phyloP scores from a whole-genome alignment of 306 rosid species.

The Fragaria vesca region DNA sequence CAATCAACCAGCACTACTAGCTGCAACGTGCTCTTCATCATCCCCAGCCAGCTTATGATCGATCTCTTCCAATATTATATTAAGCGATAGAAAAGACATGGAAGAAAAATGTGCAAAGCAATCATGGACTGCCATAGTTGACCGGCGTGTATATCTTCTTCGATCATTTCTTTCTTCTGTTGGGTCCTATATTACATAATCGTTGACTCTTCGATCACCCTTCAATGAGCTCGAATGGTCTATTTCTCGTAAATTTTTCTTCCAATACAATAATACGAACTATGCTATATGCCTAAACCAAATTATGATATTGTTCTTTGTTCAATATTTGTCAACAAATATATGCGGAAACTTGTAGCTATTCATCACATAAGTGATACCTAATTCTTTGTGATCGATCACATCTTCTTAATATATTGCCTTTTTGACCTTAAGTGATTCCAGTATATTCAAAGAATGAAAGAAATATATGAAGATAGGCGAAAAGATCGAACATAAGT shows the following conservation, averaged over 20 bases:
- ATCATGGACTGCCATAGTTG: conserved; percentile 8
- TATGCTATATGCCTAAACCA: neutral
- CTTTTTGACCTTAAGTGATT: neutral
- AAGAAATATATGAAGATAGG: neutral
- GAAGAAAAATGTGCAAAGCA: conserved; percentile 10
- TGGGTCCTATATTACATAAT: conserved; percentile 4
- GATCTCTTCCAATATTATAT: neutral
- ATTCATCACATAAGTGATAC: neutral
- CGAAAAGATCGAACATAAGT: neutral
- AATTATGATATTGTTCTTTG: neutral
- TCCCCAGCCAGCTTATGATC: no score
- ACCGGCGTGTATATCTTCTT: conserved; percentile 2
- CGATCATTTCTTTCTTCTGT: neutral
- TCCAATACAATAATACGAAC: neutral
- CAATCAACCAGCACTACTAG: no score
- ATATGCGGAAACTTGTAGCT: conserved; percentile 11
- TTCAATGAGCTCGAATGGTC: conserved; percentile 2
- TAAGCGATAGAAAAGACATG: neutral
- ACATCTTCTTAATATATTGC: neutral
- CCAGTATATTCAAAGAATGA: neutral
- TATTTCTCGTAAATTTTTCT: neutral
- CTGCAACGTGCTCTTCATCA: no score
- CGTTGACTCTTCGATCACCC: neutral
- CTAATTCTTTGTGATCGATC: neutral
- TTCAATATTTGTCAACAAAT: neutral